Evolutionary conservation across 75 land plant genomes (phyloP), one percentile per base, ranked within the genome.

Genomic region (Pinus taeda): DNA sequence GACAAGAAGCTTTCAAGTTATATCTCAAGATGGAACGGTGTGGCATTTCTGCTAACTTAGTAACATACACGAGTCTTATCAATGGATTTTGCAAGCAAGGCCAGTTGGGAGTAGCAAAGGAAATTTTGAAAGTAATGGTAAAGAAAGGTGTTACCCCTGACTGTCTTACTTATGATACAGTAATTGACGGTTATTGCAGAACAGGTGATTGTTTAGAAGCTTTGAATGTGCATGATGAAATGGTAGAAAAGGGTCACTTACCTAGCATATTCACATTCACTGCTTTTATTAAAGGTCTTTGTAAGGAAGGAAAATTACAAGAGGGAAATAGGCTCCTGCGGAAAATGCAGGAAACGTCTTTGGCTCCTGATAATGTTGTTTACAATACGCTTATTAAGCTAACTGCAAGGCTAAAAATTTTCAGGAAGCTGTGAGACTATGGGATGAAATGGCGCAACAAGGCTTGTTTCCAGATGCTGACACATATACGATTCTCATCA

Each of bases 31-130:
- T n/a, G n/a, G n/a, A n/a, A n/a, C n/a, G n/a, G n/a, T n/a, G n/a
- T n/a, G n/a, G n/a, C n/a, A n/a, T n/a, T n/a, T n/a, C n/a, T n/a
- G n/a, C n/a, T n/a, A n/a, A n/a, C n/a, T n/a, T n/a, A n/a, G n/a
- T n/a, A n/a, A n/a, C n/a, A n/a, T n/a, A n/a, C n/a, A n/a, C n/a
- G n/a, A n/a, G n/a, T n/a, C 57, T 98, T 89, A 33, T 97, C 98
- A 81, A 81, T 77, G 77, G 79, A 18, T 80, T 84, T 61, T 81
- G 91, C 75, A 80, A 74, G 80, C 67, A n/a, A 76, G 89, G 85
- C 45, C 76, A 83, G 17, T 59, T 80, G 59, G 24, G 8, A 62
- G 85, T 82, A 36, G 92, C 92, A 56, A 74, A 82, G 71, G 74
- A 90, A 15, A 81, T 83, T 33, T 60, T 82, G 70, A 45, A 61